phyloP scores from a whole-genome alignment of 1,284 basidiomycete genomes.

The Apiotrichum montevideense region DNA sequence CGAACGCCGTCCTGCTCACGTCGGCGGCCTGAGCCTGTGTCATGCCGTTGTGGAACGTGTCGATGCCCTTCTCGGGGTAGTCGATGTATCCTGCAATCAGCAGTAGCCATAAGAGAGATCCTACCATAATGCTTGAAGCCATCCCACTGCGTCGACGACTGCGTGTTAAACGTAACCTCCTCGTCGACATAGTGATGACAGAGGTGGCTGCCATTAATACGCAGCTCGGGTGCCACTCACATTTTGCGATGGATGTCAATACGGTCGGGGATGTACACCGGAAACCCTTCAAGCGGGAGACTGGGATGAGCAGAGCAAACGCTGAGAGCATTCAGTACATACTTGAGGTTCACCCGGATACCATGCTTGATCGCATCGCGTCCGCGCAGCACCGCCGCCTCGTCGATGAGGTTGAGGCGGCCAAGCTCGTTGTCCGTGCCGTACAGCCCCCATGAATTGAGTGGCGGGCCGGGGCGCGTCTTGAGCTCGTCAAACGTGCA shows the following conservation, averaged over 20 bases:
- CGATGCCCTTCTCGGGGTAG: constrained; percentile 12
- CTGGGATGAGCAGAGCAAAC: background rate
- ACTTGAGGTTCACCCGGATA: constrained; percentile 28
- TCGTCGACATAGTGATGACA: constrained; percentile 27
- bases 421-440: constrained; percentile 31
- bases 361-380: constrained; percentile 28
- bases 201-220: background rate
- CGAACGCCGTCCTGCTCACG: constrained; percentile 1
- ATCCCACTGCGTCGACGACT: constrained; percentile 48
- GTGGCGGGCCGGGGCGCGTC: constrained; percentile 23
- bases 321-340: background rate
- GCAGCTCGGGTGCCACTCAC: background rate
- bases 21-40: constrained; percentile 7
- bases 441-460: constrained; percentile 35
- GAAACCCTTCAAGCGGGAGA: constrained; percentile 7
- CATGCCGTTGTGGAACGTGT: constrained; percentile 14
- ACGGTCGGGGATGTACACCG: background rate
- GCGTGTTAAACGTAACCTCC: constrained; percentile 42
- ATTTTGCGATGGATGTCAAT: constrained; percentile 2
- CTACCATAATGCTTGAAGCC: constrained; percentile 39
- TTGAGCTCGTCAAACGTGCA: constrained; percentile 17
- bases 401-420: constrained; percentile 31
- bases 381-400: constrained; percentile 25
- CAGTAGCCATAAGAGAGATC: too few relatives aligned
- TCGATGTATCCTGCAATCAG: background rate